Base-by-base conservation (phyloP, 768 basidiomycete genomes). In the Xerocomellus chrysenteron region DNA sequence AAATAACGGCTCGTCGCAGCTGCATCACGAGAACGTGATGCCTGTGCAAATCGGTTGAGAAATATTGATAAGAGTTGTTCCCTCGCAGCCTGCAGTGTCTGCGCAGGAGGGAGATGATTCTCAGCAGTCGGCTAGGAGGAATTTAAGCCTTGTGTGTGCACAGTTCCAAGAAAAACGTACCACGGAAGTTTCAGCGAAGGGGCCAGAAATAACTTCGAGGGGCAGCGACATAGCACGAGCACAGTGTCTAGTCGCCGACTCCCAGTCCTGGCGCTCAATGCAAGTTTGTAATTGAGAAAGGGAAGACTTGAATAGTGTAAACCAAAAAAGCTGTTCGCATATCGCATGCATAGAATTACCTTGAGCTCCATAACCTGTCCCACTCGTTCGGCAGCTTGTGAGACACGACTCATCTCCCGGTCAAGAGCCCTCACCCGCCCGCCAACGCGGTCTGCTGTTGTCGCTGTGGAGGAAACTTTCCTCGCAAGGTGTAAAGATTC, bases 321-420 rank as follows among this genome's bases (percentile, higher is more conserved):
- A 46, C 28, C 33, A 59, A n/a, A 36, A 24, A 39, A 45, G 11
- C 72, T 47, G 74, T 65, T 54, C 74, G 71, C 11, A 19, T 11
- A 51, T 42, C 2, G 8, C 35, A 43, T 39, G 32, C 66, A 52
- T 19, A 4, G 10, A 45, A 50, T 58, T 58, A 92, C 94, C 82
- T 97, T 98, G 62, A 99, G 83, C 57, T 98, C 97, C 77, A 97
- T 89, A 40, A 98, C 92, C 68, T 94, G 92, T 5, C 85, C 87
- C 11, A 98, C 92, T 49, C 92, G 83, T 56, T 98, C 97, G n/a
- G 83, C 85, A 14, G 94, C 92, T 69, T 93, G 90, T 19, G 87
- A 81, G 17, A 99, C 90, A 52, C 93, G 80, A 17, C 85, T 80
- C 86, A 98, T 95, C 75, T 98, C 94, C 68, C 93, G 88, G 68